Base-by-base conservation (phyloP, 768 basidiomycete genomes). In the Suillus subluteus region DNA sequence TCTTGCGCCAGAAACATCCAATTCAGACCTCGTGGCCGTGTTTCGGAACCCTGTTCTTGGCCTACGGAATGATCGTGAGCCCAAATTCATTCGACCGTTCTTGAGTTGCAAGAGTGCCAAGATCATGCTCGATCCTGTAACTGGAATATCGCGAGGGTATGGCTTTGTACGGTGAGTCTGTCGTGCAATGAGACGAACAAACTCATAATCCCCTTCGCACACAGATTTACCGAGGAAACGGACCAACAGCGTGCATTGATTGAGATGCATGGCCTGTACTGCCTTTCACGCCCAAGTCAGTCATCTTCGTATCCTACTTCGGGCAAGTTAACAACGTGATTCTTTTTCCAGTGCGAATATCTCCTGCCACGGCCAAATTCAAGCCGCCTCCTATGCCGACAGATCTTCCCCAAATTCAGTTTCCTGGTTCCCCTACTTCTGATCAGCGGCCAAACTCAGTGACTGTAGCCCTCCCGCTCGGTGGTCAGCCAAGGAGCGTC, bases 51-150 rank as follows among this genome's bases (percentile, higher is more conserved):
- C 94, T 0, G 91, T 94, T 3, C 85, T 94, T 16, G 93, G 93
- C 52, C 84, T 95, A 63, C 86, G 93, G 66, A 91, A 91, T 73
- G 93, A 95, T 74, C 85, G 94, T 65, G 92, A 92, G 75, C 94
- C 94, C 23, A 92, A 93, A 76, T 92, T 94, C 70, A 94, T 96
- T 63, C 86, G 89, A 9, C 93, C 94, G 3, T 98, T 97, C 80
- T 79, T 88, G 44, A 96, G 94, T 76, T 96, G 95, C 80, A 95
- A 95, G 82, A 96, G 94, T 76, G 96, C 96, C 38, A 96, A 95
- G 82, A 97, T 95, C 70, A 96, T 96, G 94, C 81, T 95, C 58
- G 94, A 96, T 76, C 94, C 95, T 2, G 86, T 91, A 26, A 95
- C 94, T 6, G 95, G 95, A 21, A 87, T 95, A 26, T 94, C 92